Evolutionary conservation across 768 basidiomycete genomes (phyloP), one percentile per base, ranked within the genome.

Genomic region (Leccinellum rugosiceps): DNA sequence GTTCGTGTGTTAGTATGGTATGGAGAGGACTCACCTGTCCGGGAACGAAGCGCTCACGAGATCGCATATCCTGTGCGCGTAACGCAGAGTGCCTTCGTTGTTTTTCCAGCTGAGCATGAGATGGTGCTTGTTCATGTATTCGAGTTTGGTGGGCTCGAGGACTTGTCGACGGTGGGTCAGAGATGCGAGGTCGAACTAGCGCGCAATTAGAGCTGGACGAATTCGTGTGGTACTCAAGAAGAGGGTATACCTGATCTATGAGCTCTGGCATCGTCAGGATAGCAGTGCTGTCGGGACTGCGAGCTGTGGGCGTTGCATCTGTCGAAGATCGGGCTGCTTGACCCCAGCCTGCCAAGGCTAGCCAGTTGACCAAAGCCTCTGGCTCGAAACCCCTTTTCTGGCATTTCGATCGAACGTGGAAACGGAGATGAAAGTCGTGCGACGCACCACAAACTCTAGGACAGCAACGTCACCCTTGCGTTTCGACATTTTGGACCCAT

Each of bases 401-500:
- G 19, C 17, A 10, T 57, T 38, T 7, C 19, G 21, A 10, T 28
- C 53, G 41, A 62, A 41, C 15, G 3, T 46, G 50, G 23, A 23
- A 23, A 23, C 9, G 0, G 10, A 17, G 32, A 57, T 7, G 50
- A 10, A 46, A 3, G 11, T 50, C 7, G 19, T 21, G 6, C 13
- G 17, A 70, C 79, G 53, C 67, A 94, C 95, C 58, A 92, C 89
- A 68, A 92, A 98, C 61, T 93, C 88, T 34, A 86, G 76, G 7
- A 97, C 93, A 34, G 83, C 81, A 2, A 94, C 93, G 65, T 96
- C 92, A 5, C 93, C 94, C 35, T 89, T 87, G 14, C 97, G 82
- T 70, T 98, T 99, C 13, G 91, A 94, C 84, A 99, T 92, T 69
- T 99, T 99, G 6, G 86, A 82, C 0, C 94, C 94, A 68, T 98